Base-by-base conservation (phyloP, 176 grass and related monocot genomes). In the Triticum urartu region DNA sequence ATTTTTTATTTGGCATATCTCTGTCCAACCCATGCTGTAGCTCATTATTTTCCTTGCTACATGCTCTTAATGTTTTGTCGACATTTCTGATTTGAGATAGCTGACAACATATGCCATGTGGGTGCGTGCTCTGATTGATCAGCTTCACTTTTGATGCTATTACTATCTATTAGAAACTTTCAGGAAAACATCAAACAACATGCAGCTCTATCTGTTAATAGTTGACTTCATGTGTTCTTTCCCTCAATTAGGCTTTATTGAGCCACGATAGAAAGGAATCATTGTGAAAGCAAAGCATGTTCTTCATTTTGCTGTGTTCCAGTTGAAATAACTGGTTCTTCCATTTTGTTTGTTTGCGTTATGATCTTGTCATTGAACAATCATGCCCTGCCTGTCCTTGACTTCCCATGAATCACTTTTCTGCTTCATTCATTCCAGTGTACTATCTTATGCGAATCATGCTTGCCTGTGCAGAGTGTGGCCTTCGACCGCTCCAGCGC, bases 401-500 rank as follows among this genome's bases (percentile, higher is more conserved):
- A 73, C 79, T 67, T 66, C 83, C 62, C 25, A 56, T 77, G 5
- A 78, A 25, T 38, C 45, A n/a, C 17, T 58, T 20, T 10, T 42
- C 17, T 30, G 56, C 64, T 64, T 17, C 14, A 5, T 52, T 32
- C 39, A 45, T 39, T 63, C 78, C 45, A 2, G 52, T 86, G 0
- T 79, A 26, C 38, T 89, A 79, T 77, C 32, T 38, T 74, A 70
- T 0, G 15, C 42, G 58, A 11, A 74, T 71, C 77, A 28, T 68
- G 45, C 59, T 79, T 83, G 11, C 67, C 26, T 54, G n/a, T 94
- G 75, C 86, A 98, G 96, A 98, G 84, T 35, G 93, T 98, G 6
- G 96, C 96, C 35, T 98, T 91, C 32, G 93, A 98, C 79, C 69
- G 87, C 45, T 92, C 92, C 24, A 98, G 92, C 82, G 96, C 96